Evolutionary conservation across 495 filamentous ascomycete species (phyloP).

Genomic region (Hyaloscypha hepaticicola): DNA sequence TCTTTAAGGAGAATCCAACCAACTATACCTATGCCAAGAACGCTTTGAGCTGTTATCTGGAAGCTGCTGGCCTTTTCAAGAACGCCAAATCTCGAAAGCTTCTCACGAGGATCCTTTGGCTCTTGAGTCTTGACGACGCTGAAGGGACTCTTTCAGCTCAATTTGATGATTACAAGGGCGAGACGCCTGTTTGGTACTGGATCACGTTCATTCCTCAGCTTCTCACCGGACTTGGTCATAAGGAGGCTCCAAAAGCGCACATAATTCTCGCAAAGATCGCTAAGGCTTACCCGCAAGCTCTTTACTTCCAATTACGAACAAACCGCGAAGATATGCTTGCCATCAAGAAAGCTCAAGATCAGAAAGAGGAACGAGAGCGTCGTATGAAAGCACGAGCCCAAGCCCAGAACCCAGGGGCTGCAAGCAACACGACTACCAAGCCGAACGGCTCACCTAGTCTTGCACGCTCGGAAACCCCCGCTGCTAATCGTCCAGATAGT

Average conservation of each 20-base stretch:
- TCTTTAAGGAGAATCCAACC: slow-evolving; percentile 84
- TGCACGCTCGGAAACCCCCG: slow-evolving; percentile 24
- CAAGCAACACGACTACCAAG: slow-evolving; percentile 41
- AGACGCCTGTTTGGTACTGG: slow-evolving; percentile 98
- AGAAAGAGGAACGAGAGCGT: slow-evolving; percentile 66
- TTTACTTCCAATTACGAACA: slow-evolving; percentile 92
- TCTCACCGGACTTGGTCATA: slow-evolving; percentile 81
- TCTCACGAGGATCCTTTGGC: slow-evolving; percentile 93
- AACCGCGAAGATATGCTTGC: slow-evolving; percentile 90
- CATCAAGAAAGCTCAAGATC: slow-evolving; percentile 85
- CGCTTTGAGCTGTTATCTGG: slow-evolving; percentile 92
- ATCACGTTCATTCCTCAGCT: slow-evolving; percentile 98
- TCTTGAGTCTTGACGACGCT: slow-evolving; percentile 88
- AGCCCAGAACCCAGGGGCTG: slow-evolving; percentile 36
- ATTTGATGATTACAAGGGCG: slow-evolving; percentile 93
- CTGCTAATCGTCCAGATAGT: slow-evolving; percentile 30
- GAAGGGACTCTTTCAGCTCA: slow-evolving; percentile 75
- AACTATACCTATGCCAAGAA: slow-evolving; percentile 81
- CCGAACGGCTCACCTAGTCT: slow-evolving; percentile 46
- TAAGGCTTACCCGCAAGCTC: slow-evolving; percentile 87
- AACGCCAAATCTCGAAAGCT: slow-evolving; percentile 94
- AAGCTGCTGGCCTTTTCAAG: slow-evolving; percentile 94
- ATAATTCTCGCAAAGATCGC: slow-evolving; percentile 87
- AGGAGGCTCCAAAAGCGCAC: slow-evolving; percentile 83
- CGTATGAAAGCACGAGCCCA: slow-evolving; percentile 42